Evolutionary conservation across 306 rosid species (phyloP), one percentile per base, ranked within the genome.

Genomic region (Quercus bicolor): DNA sequence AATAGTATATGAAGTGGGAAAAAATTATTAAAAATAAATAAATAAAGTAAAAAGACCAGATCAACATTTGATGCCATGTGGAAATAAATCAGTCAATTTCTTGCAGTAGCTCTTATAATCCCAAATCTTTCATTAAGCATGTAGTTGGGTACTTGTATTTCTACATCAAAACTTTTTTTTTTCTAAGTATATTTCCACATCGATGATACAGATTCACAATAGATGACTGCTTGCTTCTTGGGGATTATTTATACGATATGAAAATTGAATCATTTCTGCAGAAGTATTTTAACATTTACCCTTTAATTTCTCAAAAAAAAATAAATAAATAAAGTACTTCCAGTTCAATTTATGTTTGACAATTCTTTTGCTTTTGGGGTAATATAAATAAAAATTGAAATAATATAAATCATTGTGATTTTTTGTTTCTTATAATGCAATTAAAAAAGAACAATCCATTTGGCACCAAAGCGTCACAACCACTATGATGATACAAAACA

Each of bases 381-480:
- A 18, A 64, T 64, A 15, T 31, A 8, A 66, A 37, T 37, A 37
- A 7, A 37, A 37, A 37, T 37, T 37, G 10, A 37, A 37, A 37
- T 37, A 37, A 19, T 19, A 66, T 66, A 70, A 48, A 69, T 12
- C 62, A 14, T 24, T 26, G 33, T 59, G 28, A 15, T 45, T 43
- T 56, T 11, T 6, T 59, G 8, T 61, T 68, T 53, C 52, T 33
- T 56, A 61, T 28, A 81, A 48, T 75, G 55, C 18, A 75, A 78
- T 55, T 31, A 37, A 81, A 20, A 28, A 19, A 18, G 5, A 31
- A 31, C 6, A 31, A 60, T 40, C 11, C 29, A 18, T 43, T 68
- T 73, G 79, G 51, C 57, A 52, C 59, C 77, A 48, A 73, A n/a
- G 18, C 34, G 56, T 33, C 55, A 23, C 74, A 56, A 16, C 66